phyloP scores from a whole-genome alignment of 176 grass and related monocot species.

The Carex kokanica region DNA sequence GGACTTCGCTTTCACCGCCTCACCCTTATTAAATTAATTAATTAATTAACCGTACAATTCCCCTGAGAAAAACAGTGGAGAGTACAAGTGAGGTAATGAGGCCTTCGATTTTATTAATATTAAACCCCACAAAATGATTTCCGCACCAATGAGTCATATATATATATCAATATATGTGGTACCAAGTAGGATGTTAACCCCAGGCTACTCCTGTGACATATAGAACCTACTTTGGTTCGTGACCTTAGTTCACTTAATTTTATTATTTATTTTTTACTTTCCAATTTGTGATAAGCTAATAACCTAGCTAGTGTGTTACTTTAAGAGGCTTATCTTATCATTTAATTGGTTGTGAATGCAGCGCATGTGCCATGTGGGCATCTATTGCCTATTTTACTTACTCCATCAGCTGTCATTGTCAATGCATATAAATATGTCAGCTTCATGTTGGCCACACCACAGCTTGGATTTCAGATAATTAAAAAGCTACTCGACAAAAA shows the following conservation, averaged over 20 bases:
- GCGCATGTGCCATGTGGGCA: not conserved
- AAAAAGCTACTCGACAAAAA: not conserved
- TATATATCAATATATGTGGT: not conserved
- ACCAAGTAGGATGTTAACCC: not conserved
- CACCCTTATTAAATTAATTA: not conserved
- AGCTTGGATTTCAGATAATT: not conserved
- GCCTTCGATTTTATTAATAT: not conserved
- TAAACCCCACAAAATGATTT: not conserved
- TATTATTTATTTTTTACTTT: not conserved
- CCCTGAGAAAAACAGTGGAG: not conserved
- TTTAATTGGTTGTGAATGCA: not conserved
- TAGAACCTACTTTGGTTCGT: not conserved
- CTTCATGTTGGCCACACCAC: not conserved
- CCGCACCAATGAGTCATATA: not conserved
- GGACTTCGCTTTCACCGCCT: no score
- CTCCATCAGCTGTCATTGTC: not conserved
- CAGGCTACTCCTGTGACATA: not conserved
- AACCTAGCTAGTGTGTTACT: not conserved
- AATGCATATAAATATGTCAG: not conserved
- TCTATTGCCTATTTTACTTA: not conserved
- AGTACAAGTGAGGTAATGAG: not conserved
- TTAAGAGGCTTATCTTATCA: not conserved
- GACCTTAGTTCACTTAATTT: not conserved
- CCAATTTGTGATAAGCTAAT: not conserved
- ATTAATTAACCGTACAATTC: not conserved